Evolutionary conservation across 768 basidiomycete genomes (phyloP).

Genomic region (Podaxis pistillaris): DNA sequence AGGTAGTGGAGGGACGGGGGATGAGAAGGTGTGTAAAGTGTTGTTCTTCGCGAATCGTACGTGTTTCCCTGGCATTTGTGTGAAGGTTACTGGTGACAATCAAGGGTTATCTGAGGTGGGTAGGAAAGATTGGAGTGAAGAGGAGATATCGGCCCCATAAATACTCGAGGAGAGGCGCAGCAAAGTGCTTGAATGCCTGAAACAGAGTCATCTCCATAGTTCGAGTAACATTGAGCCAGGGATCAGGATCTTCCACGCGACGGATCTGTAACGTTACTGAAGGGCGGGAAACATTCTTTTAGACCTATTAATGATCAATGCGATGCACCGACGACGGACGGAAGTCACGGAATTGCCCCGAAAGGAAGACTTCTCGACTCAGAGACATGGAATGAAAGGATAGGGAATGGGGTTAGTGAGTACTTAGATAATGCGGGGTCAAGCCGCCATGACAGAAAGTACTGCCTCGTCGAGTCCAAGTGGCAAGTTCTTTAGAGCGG

Average conservation of each 20-base stretch:
- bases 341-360: neutral
- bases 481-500: too few species aligned
- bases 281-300: too few species aligned
- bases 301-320: neutral
- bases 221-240: neutral
- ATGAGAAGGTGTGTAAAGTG: constrained; percentile 5
- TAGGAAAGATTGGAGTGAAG: neutral
- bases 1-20: neutral
- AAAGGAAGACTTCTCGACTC: neutral
- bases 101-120: neutral
- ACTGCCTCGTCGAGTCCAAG: too few species aligned
- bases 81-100: neutral
- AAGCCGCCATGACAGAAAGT: too few species aligned
- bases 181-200: neutral
- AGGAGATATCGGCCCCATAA: neutral
- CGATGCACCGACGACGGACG: neutral
- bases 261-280: neutral
- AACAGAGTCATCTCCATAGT: neutral
- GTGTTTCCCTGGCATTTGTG: constrained; percentile 8
- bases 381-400: neutral
- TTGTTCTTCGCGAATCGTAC: constrained; percentile 7
- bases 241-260: neutral
- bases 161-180: neutral
- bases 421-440: neutral
- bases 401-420: neutral